Evolutionary conservation across 768 basidiomycete species (phyloP), one percentile per base, ranked within the genome.

Genomic region (Coprinellus micaceus): DNA sequence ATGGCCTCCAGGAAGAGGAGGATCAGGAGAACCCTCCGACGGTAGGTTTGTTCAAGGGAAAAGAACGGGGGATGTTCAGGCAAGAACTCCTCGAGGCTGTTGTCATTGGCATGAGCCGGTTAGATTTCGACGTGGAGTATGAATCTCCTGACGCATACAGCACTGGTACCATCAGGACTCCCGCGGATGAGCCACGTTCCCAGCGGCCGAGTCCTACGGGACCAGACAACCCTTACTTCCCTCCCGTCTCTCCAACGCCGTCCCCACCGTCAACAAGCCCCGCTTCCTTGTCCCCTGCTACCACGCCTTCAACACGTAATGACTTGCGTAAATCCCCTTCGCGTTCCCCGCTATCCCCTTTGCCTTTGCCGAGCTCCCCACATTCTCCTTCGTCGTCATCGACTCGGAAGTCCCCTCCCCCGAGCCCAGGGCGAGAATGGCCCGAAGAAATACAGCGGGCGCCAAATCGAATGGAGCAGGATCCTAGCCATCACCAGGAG

Each of bases 21-120:
- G 68, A 74, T 25, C 67, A 75, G 13, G 66, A 75, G 15, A 65
- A 69, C 25, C 64, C 67, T 7, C 63, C 69, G 54, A 29, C 51
- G 30, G 47, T 70, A 36, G 81, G 80, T 7, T 69, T 82, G 1
- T 86, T 91, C 67, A 79, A 80, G 4, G 64, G 52, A 39, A 64
- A 71, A 21, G 84, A 91, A 62, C 76, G 88, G 55, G 73, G 73
- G 4, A 71, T 91, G 67, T 83, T 97, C 60, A 86, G 90, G 64
- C 79, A 83, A 29, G 94, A 96, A 71, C 80, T 98, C 41, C 67
- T 96, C 6, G 80, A 89, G 53, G 91, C 92, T 33, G 86, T 98
- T 59, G 86, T 96, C 54, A 86, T 97, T 52, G 94, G 93, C 28
- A 89, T 98, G 78, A 91, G 91, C 9, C 77, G 85, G 21, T 76